A percentile compares a stretch with the other conserved stretches of the same genome.
phyloP scores from a whole-genome alignment of 768 basidiomycete species.

The Lentinula boryana region DNA sequence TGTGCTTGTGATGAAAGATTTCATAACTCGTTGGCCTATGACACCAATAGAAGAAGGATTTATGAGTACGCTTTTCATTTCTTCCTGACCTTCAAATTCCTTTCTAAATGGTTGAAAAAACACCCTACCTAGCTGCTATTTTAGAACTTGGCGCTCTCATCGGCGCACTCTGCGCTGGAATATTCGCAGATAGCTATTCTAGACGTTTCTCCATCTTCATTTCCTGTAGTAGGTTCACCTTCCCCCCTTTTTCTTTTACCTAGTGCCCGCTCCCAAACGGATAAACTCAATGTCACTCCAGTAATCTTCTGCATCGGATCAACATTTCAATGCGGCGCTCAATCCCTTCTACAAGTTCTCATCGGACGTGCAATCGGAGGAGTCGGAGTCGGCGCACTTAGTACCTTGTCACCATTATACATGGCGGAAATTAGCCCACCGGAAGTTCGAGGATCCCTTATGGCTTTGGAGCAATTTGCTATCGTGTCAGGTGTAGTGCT shows the following conservation, averaged over 20 bases:
- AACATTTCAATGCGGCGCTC: slow-evolving; percentile 58
- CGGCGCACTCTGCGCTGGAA: slow-evolving; percentile 64
- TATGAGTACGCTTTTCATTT: slow-evolving; percentile 53
- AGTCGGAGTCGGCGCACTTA: slow-evolving; percentile 72
- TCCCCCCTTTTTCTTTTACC: neutral
- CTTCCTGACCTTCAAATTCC: neutral
- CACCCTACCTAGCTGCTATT: slow-evolving; percentile 51
- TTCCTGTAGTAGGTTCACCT: slow-evolving; percentile 52
- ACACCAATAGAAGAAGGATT: slow-evolving; percentile 68
- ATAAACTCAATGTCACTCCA: slow-evolving; percentile 15
- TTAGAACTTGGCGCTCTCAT: slow-evolving; percentile 75
- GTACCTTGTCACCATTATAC: slow-evolving; percentile 77
- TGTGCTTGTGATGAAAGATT: slow-evolving; percentile 78
- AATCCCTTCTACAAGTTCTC: slow-evolving; percentile 48
- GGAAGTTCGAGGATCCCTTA: slow-evolving; percentile 70
- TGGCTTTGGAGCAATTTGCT: slow-evolving; percentile 75
- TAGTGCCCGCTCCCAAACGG: neutral
- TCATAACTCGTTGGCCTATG: slow-evolving; percentile 60
- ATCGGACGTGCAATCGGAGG: slow-evolving; percentile 74
- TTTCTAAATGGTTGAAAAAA: neutral
- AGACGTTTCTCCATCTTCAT: slow-evolving; percentile 60
- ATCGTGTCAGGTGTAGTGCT: slow-evolving; percentile 79
- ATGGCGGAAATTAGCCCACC: slow-evolving; percentile 84
- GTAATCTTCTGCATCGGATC: slow-evolving; percentile 73
- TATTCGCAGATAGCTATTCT: slow-evolving; percentile 64